Percentiles rank a stretch among this genome's conserved stretches.
Conservation (phyloP, 1,139 yeast genomes). For the Kazachstania sp. region DNA sequence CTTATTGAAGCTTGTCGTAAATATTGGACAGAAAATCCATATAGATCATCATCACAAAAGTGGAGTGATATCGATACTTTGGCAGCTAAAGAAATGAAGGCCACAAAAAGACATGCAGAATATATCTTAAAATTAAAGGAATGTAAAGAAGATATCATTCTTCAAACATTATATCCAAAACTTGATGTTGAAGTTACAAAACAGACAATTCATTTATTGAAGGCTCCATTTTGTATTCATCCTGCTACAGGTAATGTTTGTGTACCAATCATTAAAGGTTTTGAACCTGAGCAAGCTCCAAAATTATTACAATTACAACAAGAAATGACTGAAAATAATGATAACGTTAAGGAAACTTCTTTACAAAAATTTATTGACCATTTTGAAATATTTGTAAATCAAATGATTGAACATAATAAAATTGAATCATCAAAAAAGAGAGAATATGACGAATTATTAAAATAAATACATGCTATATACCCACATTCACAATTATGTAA, state of each 20-base stretch:
- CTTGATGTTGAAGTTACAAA: conserved; percentile 89
- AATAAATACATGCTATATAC: neutral
- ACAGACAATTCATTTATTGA: conserved; percentile 82
- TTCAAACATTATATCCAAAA: conserved; percentile 80
- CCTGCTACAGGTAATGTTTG: conserved; percentile 97
- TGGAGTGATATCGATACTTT: conserved; percentile 76
- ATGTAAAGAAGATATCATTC: conserved; percentile 73
- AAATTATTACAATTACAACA: conserved; percentile 50
- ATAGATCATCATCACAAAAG: conserved; percentile 45
- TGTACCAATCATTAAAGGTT: conserved; percentile 66
- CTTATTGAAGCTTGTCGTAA: conserved; percentile 48
- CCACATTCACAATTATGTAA: neutral
- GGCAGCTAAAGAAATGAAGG: conserved; percentile 37
- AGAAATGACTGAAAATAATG: conserved; percentile 32
- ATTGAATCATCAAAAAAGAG: conserved; percentile 33
- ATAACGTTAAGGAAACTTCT: conserved; percentile 58
- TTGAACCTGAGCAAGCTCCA: conserved; percentile 78
- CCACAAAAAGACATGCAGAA: conserved; percentile 34
- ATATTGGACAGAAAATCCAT: conserved; percentile 45
- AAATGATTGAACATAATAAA: conserved; percentile 46
- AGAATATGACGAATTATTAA: conserved; percentile 20
- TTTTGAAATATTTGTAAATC: conserved; percentile 56
- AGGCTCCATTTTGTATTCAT: conserved; percentile 97
- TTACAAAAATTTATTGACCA: conserved; percentile 67
- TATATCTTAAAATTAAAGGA: conserved; percentile 38